Evolutionary conservation across 441 rosid species (phyloP).

Genomic region (Populus trichocarpa): DNA sequence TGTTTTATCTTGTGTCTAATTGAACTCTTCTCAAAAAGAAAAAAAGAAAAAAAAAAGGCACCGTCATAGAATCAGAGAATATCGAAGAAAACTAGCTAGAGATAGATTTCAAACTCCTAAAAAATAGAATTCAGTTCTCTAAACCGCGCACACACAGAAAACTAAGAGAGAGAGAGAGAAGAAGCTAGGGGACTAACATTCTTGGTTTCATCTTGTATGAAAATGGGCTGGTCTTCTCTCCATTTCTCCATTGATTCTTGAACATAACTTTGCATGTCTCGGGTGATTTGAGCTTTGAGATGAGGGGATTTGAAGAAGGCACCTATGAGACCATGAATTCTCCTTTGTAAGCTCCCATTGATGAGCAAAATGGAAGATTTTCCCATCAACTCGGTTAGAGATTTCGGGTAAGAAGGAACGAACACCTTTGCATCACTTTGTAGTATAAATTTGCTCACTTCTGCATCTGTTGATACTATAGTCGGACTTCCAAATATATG

Average conservation of each 20-base stretch:
- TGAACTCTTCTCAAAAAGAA: constrained; percentile 2
- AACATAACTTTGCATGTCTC: constrained; percentile 73
- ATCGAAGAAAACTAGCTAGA: neutral
- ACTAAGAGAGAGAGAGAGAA: neutral
- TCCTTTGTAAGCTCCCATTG: constrained; percentile 80
- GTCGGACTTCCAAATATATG: constrained; percentile 86
- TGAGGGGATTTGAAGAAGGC: constrained; percentile 80
- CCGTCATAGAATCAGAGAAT: neutral
- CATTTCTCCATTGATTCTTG: constrained; percentile 70
- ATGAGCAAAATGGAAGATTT: constrained; percentile 82
- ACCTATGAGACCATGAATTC: constrained; percentile 85
- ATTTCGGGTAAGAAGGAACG: constrained; percentile 90
- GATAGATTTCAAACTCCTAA: constrained; percentile 25
- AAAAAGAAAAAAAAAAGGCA: neutral
- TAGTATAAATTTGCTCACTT: constrained; percentile 73
- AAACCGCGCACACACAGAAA: neutral
- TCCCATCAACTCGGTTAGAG: constrained; percentile 92
- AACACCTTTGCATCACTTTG: constrained; percentile 80
- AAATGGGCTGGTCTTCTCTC: constrained; percentile 57
- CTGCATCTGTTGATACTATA: constrained; percentile 90
- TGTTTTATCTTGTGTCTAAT: constrained; percentile 23
- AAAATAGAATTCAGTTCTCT: constrained; percentile 1
- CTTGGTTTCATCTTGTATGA: constrained; percentile 87
- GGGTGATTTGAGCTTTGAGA: constrained; percentile 83
- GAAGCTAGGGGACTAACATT: constrained; percentile 42